These are phyloP conservation scores for Paratinospora sagittata DNA, from an alignment of 164 flowering plant species.

Conservation along the genomic window DNA sequence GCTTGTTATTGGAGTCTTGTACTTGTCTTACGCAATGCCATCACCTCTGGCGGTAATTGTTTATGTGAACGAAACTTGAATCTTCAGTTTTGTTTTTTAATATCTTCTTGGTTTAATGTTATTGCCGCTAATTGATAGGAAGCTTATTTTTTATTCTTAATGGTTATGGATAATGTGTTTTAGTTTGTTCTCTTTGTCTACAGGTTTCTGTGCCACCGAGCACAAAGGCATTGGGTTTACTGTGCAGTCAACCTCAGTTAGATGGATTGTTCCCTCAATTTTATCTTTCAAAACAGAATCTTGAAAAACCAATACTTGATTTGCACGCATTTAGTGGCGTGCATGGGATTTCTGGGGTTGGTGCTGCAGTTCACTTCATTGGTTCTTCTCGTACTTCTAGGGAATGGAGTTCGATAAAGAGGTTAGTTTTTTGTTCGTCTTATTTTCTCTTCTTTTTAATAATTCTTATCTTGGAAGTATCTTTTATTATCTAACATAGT, in stretches of 20 bases:
- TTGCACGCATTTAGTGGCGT: constrained; percentile 27
- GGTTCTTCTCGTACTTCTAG: constrained; percentile 25
- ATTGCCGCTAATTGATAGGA: not conserved
- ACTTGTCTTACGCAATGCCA: too few relatives aligned
- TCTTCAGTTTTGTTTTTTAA: not conserved
- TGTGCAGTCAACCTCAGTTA: constrained; percentile 54
- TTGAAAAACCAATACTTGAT: constrained; percentile 24
- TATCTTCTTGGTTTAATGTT: not conserved
- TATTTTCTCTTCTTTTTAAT: too few relatives aligned
- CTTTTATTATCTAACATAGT: too few relatives aligned
- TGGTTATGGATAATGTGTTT: not conserved
- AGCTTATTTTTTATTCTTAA: not conserved
- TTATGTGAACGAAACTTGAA: not conserved
- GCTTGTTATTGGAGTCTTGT: too few relatives aligned
- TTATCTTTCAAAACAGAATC: constrained; percentile 49
- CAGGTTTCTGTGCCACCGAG: constrained; percentile 86
- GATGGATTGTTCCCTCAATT: constrained; percentile 61
- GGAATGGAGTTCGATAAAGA: constrained; percentile 27
- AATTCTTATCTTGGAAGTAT: too few relatives aligned
- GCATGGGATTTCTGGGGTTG: constrained; percentile 69
- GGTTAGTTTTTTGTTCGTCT: too few relatives aligned
- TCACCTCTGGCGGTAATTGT: not conserved
- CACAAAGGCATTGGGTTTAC: constrained; percentile 69
- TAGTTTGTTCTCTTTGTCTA: constrained; percentile 1
- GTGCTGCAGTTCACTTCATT: constrained; percentile 56